A percentile compares a stretch with the other conserved stretches of the same genome.
Evolutionary conservation across 768 basidiomycete species (phyloP).

Genomic region (Sporobolomyces phaffii): DNA sequence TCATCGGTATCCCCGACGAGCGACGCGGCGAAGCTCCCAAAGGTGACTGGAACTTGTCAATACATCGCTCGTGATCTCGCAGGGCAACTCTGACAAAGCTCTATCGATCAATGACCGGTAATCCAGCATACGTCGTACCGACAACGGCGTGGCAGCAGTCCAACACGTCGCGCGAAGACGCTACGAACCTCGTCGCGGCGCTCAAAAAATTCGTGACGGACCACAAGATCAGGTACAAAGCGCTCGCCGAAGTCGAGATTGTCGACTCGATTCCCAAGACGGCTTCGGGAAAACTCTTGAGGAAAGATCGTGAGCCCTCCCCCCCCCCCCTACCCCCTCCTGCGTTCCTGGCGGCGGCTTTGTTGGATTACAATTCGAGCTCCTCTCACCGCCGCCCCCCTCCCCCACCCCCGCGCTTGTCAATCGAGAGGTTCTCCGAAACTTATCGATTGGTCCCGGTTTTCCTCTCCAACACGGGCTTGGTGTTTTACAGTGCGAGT

Average conservation of each 20-base stretch:
- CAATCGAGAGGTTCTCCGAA: no score
- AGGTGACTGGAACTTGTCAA: no score
- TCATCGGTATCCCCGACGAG: constrained; percentile 43
- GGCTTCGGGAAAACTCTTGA: constrained; percentile 21
- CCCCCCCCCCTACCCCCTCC: no score
- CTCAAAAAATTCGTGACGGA: constrained; percentile 23
- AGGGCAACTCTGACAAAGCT: no score
- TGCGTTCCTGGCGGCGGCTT: no score
- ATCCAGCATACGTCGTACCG: constrained; percentile 34
- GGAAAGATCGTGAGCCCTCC: constrained; percentile 14
- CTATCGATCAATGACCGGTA: no score
- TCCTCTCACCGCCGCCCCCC: no score
- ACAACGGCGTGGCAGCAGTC: neutral
- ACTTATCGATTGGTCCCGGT: no score
- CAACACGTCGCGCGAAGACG: neutral
- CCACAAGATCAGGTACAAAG: constrained; percentile 36
- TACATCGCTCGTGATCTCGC: no score
- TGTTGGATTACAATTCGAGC: no score
- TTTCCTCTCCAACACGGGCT: no score
- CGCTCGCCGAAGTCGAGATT: constrained; percentile 24
- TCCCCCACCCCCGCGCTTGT: no score
- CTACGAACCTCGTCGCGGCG: neutral
- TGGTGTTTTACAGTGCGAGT: constrained; percentile 1
- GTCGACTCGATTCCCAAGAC: constrained; percentile 34
- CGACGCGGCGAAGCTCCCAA: constrained; percentile 27